Evolutionary conservation across 495 filamentous ascomycete genomes (phyloP).

Genomic region (Hypomontagnella submonticulosa): DNA sequence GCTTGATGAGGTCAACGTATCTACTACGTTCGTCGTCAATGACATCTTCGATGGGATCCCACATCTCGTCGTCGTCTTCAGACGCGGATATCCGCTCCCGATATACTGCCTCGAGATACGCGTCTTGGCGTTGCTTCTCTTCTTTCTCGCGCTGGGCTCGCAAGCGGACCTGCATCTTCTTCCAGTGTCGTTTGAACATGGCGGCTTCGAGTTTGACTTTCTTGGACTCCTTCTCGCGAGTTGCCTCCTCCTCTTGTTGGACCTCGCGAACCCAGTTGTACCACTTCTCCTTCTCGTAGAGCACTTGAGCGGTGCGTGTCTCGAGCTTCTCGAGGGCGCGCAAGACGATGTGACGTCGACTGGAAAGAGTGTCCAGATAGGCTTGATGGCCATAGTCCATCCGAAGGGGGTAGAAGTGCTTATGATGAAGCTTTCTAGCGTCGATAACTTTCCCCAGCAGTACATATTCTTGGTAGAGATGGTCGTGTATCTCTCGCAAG

Average conservation of each 20-base stretch:
- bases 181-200: conserved; percentile 61
- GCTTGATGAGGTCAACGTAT: conserved; percentile 56
- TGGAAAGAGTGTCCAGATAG: conserved; percentile 59
- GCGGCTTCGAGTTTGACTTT: conserved; percentile 62
- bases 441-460: conserved; percentile 62
- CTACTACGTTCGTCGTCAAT: conserved; percentile 57
- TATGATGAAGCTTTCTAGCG: conserved; percentile 64
- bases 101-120: conserved; percentile 59
- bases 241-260: conserved; percentile 59
- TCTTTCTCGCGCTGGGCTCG: conserved; percentile 52
- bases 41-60: conserved; percentile 66
- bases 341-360: conserved; percentile 51
- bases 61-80: conserved; percentile 54
- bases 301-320: conserved; percentile 56
- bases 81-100: conserved; percentile 53
- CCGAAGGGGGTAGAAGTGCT: conserved; percentile 61
- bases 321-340: conserved; percentile 60
- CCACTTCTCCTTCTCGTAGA: conserved; percentile 63
- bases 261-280: conserved; percentile 59
- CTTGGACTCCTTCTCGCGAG: conserved; percentile 63
- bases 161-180: conserved; percentile 52
- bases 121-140: conserved; percentile 56
- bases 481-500: conserved; percentile 55
- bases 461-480: conserved; percentile 56
- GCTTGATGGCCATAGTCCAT: conserved; percentile 58